These are phyloP conservation scores for Nyctanthes arbortristis DNA, from an alignment of 257 asterid species.

Conservation along the genomic window DNA sequence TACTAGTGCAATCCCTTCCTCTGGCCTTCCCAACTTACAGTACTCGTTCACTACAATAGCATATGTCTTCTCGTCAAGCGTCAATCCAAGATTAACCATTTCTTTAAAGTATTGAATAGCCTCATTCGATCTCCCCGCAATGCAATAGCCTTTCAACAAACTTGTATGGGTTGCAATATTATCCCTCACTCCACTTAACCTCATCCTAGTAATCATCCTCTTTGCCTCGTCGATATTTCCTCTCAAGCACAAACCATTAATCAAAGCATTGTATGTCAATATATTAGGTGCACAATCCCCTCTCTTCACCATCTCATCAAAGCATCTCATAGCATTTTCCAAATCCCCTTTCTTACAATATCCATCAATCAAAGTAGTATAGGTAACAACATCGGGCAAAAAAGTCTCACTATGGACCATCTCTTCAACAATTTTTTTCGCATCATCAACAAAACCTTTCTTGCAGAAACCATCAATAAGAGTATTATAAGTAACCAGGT, in stretches of 20 bases:
- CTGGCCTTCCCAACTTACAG: constrained; percentile 43
- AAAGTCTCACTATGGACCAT: constrained; percentile 37
- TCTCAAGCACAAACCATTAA: constrained; percentile 48
- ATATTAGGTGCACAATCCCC: constrained; percentile 40
- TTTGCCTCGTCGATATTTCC: constrained; percentile 48
- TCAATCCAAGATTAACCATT: constrained; percentile 40
- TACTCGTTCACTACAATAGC: constrained; percentile 40
- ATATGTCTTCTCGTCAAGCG: constrained; percentile 38
- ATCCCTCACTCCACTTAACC: constrained; percentile 42
- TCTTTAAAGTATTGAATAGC: constrained; percentile 48
- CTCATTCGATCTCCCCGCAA: constrained; percentile 42
- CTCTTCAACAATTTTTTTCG: constrained; percentile 26
- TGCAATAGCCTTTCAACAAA: constrained; percentile 51
- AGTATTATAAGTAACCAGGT: constrained; percentile 36
- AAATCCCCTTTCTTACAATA: constrained; percentile 43
- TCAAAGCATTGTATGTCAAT: constrained; percentile 47
- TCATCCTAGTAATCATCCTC: constrained; percentile 49
- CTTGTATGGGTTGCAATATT: constrained; percentile 41
- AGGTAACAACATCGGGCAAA: constrained; percentile 39
- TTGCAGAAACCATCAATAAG: constrained; percentile 49
- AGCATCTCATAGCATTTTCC: constrained; percentile 39
- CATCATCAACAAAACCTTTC: constrained; percentile 40
- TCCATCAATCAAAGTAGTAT: constrained; percentile 48
- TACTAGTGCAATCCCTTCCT: constrained; percentile 40
- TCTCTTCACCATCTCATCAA: constrained; percentile 38